Percentiles rank a stretch among this genome's conserved stretches.
Conservation (phyloP, 352 stramenopile genomes). For the Peronospora destructor region DNA sequence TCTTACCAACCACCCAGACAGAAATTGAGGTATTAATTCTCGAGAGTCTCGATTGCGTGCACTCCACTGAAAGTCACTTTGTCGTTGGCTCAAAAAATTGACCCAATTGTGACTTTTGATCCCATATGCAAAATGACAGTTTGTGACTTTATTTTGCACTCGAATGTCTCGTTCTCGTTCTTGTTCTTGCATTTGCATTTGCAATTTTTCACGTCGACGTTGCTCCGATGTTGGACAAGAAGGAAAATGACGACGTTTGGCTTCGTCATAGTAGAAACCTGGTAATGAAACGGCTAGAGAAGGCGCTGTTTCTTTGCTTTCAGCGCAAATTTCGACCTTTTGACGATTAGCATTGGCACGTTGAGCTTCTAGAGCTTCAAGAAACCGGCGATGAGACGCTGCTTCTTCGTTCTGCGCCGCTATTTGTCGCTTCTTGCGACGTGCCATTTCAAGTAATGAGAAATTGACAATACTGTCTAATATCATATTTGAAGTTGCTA, state of each 20-base stretch:
- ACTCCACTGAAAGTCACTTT: slow-evolving; percentile 34
- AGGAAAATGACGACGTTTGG: slow-evolving; percentile 45
- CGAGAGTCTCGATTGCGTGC: slow-evolving; percentile 16
- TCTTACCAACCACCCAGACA: slow-evolving; percentile 25
- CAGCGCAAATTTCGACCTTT: background rate
- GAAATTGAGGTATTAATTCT: slow-evolving; percentile 25
- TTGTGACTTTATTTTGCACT: background rate
- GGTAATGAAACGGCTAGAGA: slow-evolving; percentile 21
- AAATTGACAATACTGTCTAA: background rate
- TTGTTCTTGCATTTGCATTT: slow-evolving; percentile 15
- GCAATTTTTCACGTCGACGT: slow-evolving; percentile 16
- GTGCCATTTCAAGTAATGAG: slow-evolving; percentile 7
- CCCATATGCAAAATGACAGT: slow-evolving; percentile 4
- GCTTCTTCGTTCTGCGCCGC: slow-evolving; percentile 17
- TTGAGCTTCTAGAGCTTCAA: slow-evolving; percentile 54
- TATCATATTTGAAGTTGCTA: background rate
- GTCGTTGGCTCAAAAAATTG: slow-evolving; percentile 25
- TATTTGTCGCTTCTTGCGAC: slow-evolving; percentile 31
- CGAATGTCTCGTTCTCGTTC: background rate
- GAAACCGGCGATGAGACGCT: slow-evolving; percentile 37
- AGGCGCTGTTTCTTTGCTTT: background rate
- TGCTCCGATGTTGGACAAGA: slow-evolving; percentile 14
- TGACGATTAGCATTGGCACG: slow-evolving; percentile 27
- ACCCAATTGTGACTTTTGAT: slow-evolving; percentile 21
- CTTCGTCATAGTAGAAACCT: slow-evolving; percentile 60